Evolutionary conservation across 306 rosid genomes (phyloP), one percentile per base, ranked within the genome.

Genomic region (Vicia sativa): DNA sequence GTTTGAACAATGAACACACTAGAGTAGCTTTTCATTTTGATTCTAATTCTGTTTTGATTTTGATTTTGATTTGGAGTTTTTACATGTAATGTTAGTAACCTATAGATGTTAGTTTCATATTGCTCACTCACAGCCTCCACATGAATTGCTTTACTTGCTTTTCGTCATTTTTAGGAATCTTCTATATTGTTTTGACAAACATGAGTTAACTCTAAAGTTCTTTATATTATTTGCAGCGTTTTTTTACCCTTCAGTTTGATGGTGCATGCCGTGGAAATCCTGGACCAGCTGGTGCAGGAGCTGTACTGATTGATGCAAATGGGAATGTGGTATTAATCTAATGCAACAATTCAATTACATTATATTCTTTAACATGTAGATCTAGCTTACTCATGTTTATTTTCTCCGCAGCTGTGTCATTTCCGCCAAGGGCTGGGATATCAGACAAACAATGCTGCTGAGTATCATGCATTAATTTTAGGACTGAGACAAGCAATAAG

Each of bases 201-300:
- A n/a, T n/a, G n/a, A n/a, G n/a, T n/a, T n/a, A n/a, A n/a, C n/a
- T n/a, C n/a, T n/a, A n/a, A n/a, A n/a, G n/a, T n/a, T n/a, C n/a
- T n/a, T n/a, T n/a, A n/a, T 21, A 21, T 21, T 34, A 11, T 76
- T 70, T 60, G 48, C 82, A 87, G 96, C 76, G 54, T 65, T 70
- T 93, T 43, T 90, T 96, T 76, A 71, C 7, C 67, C 81, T 92
- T 56, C 77, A 74, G 52, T 92, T 92, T 41, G 98, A 86, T 67
- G 96, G 98, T 41, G 98, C 96, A 79, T 81, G 86, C 21, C 90
- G 82, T 55, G 98, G 98, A 77, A 90, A 90, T 85, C 98, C 97
- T 79, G 97, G 98, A 72, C 83, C 60, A 18, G 79, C 97, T 68
- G 97, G 98, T 61, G 96, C 98, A 16, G 98, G 97, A 73, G 97